Base-by-base conservation (phyloP, 805 yeast genomes). In the Zygosaccharomyces gambellarensis region DNA sequence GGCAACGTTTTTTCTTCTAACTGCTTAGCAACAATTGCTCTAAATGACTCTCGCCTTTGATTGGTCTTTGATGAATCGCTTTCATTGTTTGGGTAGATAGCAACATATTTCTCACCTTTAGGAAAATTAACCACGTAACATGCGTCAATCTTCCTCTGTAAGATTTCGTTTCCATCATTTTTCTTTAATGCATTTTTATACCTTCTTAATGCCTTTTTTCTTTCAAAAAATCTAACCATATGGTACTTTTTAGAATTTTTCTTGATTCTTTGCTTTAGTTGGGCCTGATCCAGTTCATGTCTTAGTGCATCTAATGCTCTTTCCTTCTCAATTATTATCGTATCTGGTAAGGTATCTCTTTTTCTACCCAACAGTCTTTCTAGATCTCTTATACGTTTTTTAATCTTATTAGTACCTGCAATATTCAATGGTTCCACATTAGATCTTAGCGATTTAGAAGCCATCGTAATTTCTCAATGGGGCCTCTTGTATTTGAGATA, bases 171-270 rank as follows among this genome's bases (percentile, higher is more conserved):
- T 3, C 51, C 58, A 19, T 58, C 64, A 11, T 64, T 48, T 40
- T 61, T 56, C 51, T 73, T 75, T 43, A 67, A 62, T 5, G 69
- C 63, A 49, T 73, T 71, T 55, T 83, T 85, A 61, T 87, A 80
- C 50, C 73, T 78, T 62, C 96, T 78, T 23, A 80, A 57, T 0
- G 96, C 94, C 75, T 90, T 90, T 71, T 89, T 88, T 62, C 78
- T 81, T 67, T 90, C 98, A 54, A 94, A 88, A 64, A 94, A 94
- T 56, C 92, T 78, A 43, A 94, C 89, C 90, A 89, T 90, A 64
- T 89, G 97, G 65, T 94, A 94, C 69, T 84, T 87, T 57, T 82
- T 78, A 10, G 88, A 80, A 36, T 74, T 69, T 46, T 77, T 74
- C 54, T 75, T 77, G 14, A 79, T 77, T 55, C 71, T 74, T 42